phyloP scores from a whole-genome alignment of 2,329 filamentous ascomycete species.

The Fusarium nisikadoi region DNA sequence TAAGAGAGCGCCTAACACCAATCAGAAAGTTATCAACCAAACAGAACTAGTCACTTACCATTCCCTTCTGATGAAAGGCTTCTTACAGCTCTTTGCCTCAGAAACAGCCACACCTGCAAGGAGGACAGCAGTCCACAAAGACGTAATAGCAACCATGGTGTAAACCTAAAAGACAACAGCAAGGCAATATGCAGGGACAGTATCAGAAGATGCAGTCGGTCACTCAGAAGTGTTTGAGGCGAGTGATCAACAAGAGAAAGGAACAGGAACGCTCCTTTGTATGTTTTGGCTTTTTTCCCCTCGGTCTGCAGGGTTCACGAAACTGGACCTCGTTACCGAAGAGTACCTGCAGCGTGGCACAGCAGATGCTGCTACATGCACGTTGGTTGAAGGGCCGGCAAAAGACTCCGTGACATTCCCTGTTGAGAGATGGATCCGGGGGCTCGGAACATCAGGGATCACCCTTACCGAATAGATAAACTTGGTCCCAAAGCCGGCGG shows the following conservation, averaged over 20 bases:
- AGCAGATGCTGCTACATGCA: not conserved
- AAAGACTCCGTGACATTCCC: not conserved
- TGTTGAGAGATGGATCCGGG: constrained; percentile 7
- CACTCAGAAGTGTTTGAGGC: not conserved
- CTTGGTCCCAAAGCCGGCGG: not conserved
- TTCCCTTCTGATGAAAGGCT: constrained; percentile 22
- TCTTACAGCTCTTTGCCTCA: constrained; percentile 9
- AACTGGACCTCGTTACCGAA: not conserved
- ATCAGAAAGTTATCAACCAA: rapidly evolving
- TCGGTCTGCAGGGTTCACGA: not conserved
- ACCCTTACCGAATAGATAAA: not conserved
- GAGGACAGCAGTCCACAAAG: constrained; percentile 11
- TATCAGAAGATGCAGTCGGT: not conserved
- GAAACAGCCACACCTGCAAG: constrained; percentile 3
- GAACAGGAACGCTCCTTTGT: not conserved
- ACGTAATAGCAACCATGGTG: constrained; percentile 10
- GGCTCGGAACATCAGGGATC: not conserved
- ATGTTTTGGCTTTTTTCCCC: not conserved
- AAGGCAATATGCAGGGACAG: not conserved
- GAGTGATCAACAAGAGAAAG: constrained; percentile 5
- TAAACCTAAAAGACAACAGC: no score
- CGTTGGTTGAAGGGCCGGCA: not conserved
- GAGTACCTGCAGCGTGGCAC: not conserved
- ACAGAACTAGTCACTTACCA: not conserved
- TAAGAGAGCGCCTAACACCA: constrained; percentile 9